A percentile compares a stretch with the other conserved stretches of the same genome.
Conservation (phyloP, 1,284 basidiomycete species). For the Earliella scabrosa region DNA sequence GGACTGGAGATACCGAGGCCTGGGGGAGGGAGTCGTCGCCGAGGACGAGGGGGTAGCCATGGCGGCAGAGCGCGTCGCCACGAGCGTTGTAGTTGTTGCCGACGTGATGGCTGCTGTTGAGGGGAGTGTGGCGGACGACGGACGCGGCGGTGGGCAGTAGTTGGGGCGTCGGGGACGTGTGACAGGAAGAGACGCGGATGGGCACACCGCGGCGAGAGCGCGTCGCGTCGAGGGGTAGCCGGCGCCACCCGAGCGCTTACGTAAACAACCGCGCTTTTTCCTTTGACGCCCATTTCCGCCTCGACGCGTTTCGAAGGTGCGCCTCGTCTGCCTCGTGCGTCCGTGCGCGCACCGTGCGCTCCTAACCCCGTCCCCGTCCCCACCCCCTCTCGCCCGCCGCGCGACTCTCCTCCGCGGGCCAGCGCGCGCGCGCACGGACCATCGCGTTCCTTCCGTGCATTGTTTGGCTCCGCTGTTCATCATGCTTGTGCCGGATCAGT, state of each 20-base stretch:
- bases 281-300: conserved; percentile 19
- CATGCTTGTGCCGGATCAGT: conserved; percentile 20
- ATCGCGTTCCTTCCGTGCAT: conserved; percentile 5
- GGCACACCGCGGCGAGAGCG: conserved; percentile 28
- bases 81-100: neutral
- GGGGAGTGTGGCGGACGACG: conserved; percentile 10
- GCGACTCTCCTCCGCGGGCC: neutral
- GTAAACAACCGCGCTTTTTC: conserved; percentile 25
- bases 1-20: conserved; percentile 59
- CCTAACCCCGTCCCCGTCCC: neutral
- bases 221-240: conserved; percentile 29
- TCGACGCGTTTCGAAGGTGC: conserved; percentile 9
- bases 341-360: neutral
- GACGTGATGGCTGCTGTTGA: conserved; percentile 5
- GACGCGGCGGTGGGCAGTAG: conserved; percentile 22
- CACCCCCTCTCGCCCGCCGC: conserved; percentile 3
- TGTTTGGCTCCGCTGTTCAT: conserved; percentile 14
- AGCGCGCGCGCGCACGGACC: conserved; percentile 9
- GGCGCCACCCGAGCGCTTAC: conserved; percentile 25
- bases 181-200: conserved; percentile 28
- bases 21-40: conserved; percentile 76
- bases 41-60: conserved; percentile 81
- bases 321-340: neutral
- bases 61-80: conserved; percentile 20
- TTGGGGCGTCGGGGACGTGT: conserved; percentile 29